Conservation (phyloP, 148 eudicot genomes). For the Nepenthes gracilis region DNA sequence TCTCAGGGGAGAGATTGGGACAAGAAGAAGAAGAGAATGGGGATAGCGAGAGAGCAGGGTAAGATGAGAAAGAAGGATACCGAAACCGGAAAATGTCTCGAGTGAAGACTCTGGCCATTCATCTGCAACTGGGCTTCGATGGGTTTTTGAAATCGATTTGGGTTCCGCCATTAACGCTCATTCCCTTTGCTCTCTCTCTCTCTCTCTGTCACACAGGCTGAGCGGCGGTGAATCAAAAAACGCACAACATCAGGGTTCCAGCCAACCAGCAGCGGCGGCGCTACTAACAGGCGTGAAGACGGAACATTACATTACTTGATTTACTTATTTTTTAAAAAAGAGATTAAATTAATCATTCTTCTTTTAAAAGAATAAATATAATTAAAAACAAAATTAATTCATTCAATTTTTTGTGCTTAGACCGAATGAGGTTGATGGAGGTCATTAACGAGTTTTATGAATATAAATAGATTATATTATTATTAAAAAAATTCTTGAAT, state of each 20-base stretch:
- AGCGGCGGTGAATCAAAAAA: not conserved
- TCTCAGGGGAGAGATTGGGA: constrained; percentile 1
- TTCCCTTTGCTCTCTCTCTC: constrained; percentile 6
- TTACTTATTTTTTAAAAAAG: too few species aligned
- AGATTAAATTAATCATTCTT: too few species aligned
- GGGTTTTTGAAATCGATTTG: constrained; percentile 5
- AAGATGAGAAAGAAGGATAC: constrained; percentile 13
- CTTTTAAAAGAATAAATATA: too few species aligned
- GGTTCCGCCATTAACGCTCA: constrained; percentile 40
- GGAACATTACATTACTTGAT: too few species aligned
- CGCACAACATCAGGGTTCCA: not conserved
- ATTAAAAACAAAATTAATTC: too few species aligned
- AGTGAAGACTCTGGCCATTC: constrained; percentile 40
- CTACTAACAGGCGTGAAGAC: too few species aligned
- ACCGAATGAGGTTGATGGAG: too few species aligned
- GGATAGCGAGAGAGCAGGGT: constrained; percentile 2
- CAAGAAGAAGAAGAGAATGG: constrained; percentile 4
- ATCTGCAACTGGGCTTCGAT: constrained; percentile 21
- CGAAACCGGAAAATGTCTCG: constrained; percentile 20
- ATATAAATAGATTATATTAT: too few species aligned
- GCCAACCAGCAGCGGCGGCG: too few species aligned
- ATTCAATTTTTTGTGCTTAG: too few species aligned
- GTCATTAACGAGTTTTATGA: too few species aligned
- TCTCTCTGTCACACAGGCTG: not conserved
- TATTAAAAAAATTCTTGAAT: too few species aligned